These are phyloP conservation scores for Diversispora eburnea DNA, from an alignment of 192 early-diverging fungal species.

Conservation along the genomic window DNA sequence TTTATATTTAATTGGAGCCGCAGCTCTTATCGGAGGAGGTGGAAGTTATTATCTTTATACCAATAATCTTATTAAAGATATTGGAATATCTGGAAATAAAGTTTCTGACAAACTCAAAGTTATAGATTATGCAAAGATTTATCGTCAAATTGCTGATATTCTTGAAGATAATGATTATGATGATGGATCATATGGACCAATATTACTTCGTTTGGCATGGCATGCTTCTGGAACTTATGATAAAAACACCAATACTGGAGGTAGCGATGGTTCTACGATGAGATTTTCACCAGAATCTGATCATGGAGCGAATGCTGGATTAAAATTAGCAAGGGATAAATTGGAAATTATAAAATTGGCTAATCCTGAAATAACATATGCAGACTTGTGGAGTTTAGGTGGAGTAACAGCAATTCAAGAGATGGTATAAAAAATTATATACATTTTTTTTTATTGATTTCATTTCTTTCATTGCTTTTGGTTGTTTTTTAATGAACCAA, in stretches of 20 bases:
- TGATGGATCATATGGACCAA: conserved; percentile 75
- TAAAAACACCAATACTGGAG: conserved; percentile 62
- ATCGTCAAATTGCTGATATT: conserved; percentile 73
- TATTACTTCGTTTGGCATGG: conserved; percentile 83
- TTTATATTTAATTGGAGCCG: too few species aligned
- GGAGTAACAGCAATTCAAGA: conserved; percentile 76
- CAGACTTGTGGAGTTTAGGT: conserved; percentile 78
- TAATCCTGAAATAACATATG: conserved; percentile 80
- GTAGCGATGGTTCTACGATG: conserved; percentile 75
- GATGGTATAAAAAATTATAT: conserved; percentile 32
- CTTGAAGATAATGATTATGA: conserved; percentile 75
- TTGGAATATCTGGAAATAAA: too few species aligned
- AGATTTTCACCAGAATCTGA: conserved; percentile 60
- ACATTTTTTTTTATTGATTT: too few species aligned
- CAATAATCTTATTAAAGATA: too few species aligned
- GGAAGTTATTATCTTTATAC: too few species aligned
- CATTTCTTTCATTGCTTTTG: neutral
- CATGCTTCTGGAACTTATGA: conserved; percentile 80
- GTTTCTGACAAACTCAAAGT: conserved; percentile 44
- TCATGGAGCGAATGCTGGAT: conserved; percentile 74
- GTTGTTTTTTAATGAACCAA: neutral
- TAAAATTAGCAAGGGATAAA: conserved; percentile 65
- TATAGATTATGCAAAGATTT: conserved; percentile 66
- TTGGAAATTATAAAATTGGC: conserved; percentile 75
- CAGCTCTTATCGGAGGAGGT: too few species aligned